These are phyloP conservation scores for Cryptococcus jaspeensis DNA, from an alignment of 1,284 basidiomycete genomes.

Conservation along the genomic window DNA sequence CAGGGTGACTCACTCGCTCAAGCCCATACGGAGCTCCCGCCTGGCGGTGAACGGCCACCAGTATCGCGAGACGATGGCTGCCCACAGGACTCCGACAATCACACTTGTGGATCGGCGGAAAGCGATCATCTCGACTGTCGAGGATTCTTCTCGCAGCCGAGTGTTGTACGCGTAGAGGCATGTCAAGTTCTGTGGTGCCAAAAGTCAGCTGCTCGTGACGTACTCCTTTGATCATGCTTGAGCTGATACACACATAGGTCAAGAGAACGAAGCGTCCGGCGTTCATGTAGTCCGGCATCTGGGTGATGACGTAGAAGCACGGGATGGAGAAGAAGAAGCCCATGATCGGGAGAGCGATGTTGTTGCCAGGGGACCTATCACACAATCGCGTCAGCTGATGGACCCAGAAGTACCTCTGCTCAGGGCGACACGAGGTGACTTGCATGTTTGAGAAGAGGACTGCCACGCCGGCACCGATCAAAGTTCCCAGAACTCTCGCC, in stretches of 20 bases:
- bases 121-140: slow-evolving; percentile 71
- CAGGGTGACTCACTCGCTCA: slow-evolving; percentile 69
- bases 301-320: slow-evolving; percentile 87
- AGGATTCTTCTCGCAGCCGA: slow-evolving; percentile 55
- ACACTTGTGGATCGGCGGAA: slow-evolving; percentile 75
- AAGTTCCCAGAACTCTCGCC: slow-evolving; percentile 74
- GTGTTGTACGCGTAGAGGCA: slow-evolving; percentile 88
- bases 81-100: slow-evolving; percentile 85
- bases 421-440: slow-evolving; percentile 4
- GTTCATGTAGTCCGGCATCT: slow-evolving; percentile 69
- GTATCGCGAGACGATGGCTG: slow-evolving; percentile 77
- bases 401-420: not conserved
- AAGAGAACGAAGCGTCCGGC: slow-evolving; percentile 84
- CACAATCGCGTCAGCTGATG: no score
- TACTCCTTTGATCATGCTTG: not conserved
- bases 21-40: slow-evolving; percentile 74
- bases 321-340: slow-evolving; percentile 90
- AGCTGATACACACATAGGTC: slow-evolving; percentile 50
- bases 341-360: slow-evolving; percentile 71
- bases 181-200: slow-evolving; percentile 73
- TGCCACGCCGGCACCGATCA: slow-evolving; percentile 79
- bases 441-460: slow-evolving; percentile 63
- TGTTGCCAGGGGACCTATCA: slow-evolving; percentile 71
- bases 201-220: slow-evolving; percentile 8
- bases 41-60: slow-evolving; percentile 96